Evolutionary conservation across 2,329 filamentous ascomycete species (phyloP).

Genomic region (Sporothrix dimorphospora): DNA sequence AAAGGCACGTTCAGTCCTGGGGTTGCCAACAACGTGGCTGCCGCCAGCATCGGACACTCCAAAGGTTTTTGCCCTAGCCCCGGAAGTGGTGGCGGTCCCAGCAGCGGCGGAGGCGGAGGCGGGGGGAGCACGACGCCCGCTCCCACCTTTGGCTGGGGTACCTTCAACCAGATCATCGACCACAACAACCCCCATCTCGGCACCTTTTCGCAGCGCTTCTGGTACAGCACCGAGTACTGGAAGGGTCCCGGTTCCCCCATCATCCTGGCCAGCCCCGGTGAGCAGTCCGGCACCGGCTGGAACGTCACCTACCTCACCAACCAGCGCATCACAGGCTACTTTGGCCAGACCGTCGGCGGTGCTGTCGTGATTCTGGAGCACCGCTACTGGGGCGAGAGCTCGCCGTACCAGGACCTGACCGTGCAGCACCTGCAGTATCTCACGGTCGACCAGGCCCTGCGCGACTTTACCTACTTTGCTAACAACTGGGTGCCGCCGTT

Average conservation of each 20-base stretch:
- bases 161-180: constrained; percentile 49
- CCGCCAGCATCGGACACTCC: constrained; percentile 3
- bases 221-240: constrained; percentile 48
- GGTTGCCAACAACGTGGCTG: constrained; percentile 21
- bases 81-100: neutral
- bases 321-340: constrained; percentile 61
- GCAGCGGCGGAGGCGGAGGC: neutral
- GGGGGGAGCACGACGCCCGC: neutral
- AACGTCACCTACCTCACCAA: constrained; percentile 31
- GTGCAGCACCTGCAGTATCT: constrained; percentile 45
- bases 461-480: constrained; percentile 49
- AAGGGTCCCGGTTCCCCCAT: constrained; percentile 47
- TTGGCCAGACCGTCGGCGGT: constrained; percentile 45
- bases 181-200: constrained; percentile 46
- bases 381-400: constrained; percentile 49
- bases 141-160: constrained; percentile 31
- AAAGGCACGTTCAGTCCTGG: constrained; percentile 22
- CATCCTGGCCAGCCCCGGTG: constrained; percentile 46
- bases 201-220: constrained; percentile 49
- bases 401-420: constrained; percentile 43
- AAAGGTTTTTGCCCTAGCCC: constrained; percentile 1
- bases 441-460: constrained; percentile 47
- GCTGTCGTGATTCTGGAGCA: constrained; percentile 49
- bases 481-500: constrained; percentile 54
- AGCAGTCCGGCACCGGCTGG: constrained; percentile 36